Percentiles rank a stretch among this genome's conserved stretches.
phyloP scores from a whole-genome alignment of 331 rosid species.

The Rosa hybrid region DNA sequence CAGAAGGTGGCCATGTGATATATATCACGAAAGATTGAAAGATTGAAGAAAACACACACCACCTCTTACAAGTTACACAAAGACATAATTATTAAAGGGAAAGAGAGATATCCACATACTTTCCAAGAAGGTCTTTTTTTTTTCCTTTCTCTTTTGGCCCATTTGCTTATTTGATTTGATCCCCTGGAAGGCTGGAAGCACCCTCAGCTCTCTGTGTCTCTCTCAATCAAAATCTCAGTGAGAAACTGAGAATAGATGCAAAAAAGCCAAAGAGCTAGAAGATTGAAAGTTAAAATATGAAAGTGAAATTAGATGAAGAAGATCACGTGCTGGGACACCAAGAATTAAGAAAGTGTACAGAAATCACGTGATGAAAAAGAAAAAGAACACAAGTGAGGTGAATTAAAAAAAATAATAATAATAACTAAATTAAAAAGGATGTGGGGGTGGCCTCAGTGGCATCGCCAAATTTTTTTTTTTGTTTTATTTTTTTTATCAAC shows the following conservation, averaged over 20 bases:
- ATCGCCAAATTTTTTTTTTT: no score
- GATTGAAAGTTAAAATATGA: background rate
- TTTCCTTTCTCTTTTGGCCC: constrained; percentile 34
- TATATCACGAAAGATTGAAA: background rate
- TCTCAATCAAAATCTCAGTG: background rate
- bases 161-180: constrained; percentile 20
- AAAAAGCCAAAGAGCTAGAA: constrained; percentile 19
- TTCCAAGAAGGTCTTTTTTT: background rate
- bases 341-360: constrained; percentile 18
- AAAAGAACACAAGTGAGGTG: background rate
- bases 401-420: background rate
- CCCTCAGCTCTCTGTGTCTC: background rate
- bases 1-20: constrained; percentile 60
- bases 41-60: background rate
- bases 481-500: no score
- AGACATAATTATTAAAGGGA: constrained; percentile 6
- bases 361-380: constrained; percentile 40
- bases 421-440: no score
- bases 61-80: background rate
- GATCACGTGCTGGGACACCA: constrained; percentile 38
- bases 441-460: no score
- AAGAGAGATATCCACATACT: background rate
- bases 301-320: constrained; percentile 5
- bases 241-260: constrained; percentile 35
- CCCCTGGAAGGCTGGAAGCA: constrained; percentile 11